These are phyloP conservation scores for Leucocoprinus leucothites DNA, from an alignment of 768 basidiomycete species.

Conservation along the genomic window DNA sequence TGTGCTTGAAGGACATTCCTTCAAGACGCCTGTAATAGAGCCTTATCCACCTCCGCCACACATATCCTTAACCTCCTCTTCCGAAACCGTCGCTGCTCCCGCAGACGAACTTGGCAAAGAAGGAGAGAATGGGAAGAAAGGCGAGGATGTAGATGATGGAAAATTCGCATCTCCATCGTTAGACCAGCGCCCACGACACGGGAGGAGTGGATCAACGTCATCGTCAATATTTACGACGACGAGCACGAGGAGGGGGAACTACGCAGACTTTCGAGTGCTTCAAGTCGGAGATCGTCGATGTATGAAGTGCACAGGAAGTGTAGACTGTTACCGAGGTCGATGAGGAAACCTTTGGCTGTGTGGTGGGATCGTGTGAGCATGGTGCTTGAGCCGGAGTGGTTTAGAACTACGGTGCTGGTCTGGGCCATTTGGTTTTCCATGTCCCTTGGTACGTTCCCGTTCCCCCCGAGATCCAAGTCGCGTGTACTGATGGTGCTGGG, in stretches of 20 bases:
- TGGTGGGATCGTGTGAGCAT: constrained; percentile 68
- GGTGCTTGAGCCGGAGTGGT: constrained; percentile 76
- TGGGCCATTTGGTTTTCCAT: constrained; percentile 79
- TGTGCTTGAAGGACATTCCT: constrained; percentile 8
- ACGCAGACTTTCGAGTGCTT: constrained; percentile 14
- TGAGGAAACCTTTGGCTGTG: constrained; percentile 57
- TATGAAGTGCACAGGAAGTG: constrained; percentile 40
- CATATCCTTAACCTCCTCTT: background rate
- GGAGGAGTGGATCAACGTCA: no score
- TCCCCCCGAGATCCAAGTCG: background rate
- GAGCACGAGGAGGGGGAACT: background rate
- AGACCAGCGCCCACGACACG: no score
- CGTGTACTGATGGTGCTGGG: background rate
- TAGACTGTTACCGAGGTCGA: constrained; percentile 46
- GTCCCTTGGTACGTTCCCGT: constrained; percentile 62
- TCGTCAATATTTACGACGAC: background rate
- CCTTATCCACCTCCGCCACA: background rate
- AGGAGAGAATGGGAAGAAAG: no score
- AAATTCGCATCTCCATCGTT: no score
- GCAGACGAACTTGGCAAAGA: no score
- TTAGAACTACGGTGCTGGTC: constrained; percentile 70
- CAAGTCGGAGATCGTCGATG: constrained; percentile 36
- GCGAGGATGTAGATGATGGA: no score
- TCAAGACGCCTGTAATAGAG: background rate
- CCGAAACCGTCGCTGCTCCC: background rate